Base-by-base conservation (phyloP, 345 rosid species). In the Cardamine occulta region DNA sequence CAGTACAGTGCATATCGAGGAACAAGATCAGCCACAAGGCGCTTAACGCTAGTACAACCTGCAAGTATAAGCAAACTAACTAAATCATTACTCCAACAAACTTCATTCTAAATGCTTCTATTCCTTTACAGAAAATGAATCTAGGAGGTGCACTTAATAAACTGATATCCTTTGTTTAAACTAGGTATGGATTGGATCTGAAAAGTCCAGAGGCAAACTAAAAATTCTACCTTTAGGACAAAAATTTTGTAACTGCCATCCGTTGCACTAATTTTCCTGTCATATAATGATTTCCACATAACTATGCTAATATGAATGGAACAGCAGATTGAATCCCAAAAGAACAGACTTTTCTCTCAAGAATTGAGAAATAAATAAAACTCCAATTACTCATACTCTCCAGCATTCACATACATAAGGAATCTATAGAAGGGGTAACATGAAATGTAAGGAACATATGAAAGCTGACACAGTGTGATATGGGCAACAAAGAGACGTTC, bases 1-100 rank as follows among this genome's bases (percentile, higher is more conserved):
- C 96, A 89, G 82, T 86, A 81, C 4, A 86, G 83, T 42, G 87
- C 96, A 82, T 92, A 92, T 57, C 94, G 86, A 53, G 99, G 99
- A 82, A 95, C 74, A 52, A 95, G 84, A 83, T 92, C 98, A 65
- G 97, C 90, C 34, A 87, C 85, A 70, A 95, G 82, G 37, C 98
- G 97, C 72, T 90, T 93, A 58, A 83, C 98, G 35, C 99, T 90
- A 34, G 83, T 63, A 76, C 99, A 95, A 61, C 99, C 99, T 95
- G 88, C 82, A 86, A 60, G 76, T 49, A 45, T 66, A 59, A 51
- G 52, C 32, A 78, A 75, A 51, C 68, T 29, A 58, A 44, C 81
- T 23, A 78, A 49, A 66, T 78, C 73, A 42, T 51, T 47, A 57
- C 42, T 49, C 49, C 51, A 51, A 45, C 35, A 29, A 32, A 59